Evolutionary conservation across 768 basidiomycete species (phyloP), one percentile per base, ranked within the genome.

Genomic region (Clavulina sp.): DNA sequence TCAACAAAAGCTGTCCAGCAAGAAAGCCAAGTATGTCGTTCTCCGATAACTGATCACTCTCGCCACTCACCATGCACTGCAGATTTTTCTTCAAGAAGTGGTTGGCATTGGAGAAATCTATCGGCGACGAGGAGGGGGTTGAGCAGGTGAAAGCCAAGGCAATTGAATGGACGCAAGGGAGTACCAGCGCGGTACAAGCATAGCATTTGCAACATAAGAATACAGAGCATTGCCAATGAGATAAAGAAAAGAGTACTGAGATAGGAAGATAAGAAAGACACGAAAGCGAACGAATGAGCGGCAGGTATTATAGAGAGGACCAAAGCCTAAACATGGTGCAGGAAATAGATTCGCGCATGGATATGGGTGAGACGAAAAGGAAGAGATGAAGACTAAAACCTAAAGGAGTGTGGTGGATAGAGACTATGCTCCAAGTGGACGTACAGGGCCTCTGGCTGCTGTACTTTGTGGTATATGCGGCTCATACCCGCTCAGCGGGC

Each of bases 51-150:
- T 34, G 48, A 9, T 30, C 24, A 30, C 16, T 33, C 7, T 18
- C 32, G 31, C 26, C 18, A 49, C 24, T 19, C 7, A 38, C 7
- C 7, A 46, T 2, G 48, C 23, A 53, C 28, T 46, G 9, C 53
- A 91, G 87, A 67, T 77, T 81, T 28, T 81, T 96, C 66, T 97
- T 99, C 76, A 99, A 99, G 68, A 96, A 96, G 65, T 95, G 92
- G 87, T 70, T 97, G 30, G 80, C 80, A 54, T 66, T 95, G 34
- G 95, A 97, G 64, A 77, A 76, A 58, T 75, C 77, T 57, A 67
- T 91, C 53, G 95, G 93, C 3, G 86, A 95, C 59, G 86, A 84
- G 54, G 80, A 81, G 40, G 89, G 91, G 19, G 80, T 76, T 26
- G 73, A 75, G 29, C 62, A 63, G 43, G 92, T 95, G 43, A 99